These are phyloP conservation scores for Immersiporthe knoxdaviesiana DNA, from an alignment of 2,329 filamentous ascomycete species.

Conservation along the genomic window DNA sequence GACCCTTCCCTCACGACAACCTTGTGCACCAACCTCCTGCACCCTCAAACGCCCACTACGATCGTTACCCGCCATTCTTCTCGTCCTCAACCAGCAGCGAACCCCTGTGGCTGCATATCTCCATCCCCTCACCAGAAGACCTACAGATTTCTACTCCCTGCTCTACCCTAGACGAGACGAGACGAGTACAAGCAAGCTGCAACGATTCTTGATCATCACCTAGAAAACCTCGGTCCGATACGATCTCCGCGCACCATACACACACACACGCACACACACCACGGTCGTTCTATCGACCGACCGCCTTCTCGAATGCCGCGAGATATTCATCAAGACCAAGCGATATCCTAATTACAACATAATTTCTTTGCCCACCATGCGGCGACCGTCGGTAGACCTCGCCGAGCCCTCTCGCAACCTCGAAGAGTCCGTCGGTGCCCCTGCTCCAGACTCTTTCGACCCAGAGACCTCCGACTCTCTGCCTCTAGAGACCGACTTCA, in stretches of 20 bases:
- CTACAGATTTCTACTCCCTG: neutral
- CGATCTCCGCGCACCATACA: neutral
- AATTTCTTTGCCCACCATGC: slow-evolving; percentile 49
- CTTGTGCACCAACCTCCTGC: slow-evolving; percentile 4
- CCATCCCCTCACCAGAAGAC: neutral
- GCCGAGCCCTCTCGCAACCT: slow-evolving; percentile 38
- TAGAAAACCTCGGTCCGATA: neutral
- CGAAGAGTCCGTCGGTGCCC: slow-evolving; percentile 37
- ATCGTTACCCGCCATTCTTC: neutral
- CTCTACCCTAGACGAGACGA: neutral
- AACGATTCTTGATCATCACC: neutral
- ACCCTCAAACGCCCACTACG: neutral
- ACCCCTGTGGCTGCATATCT: neutral
- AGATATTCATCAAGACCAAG: neutral
- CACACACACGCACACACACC: too few relatives aligned
- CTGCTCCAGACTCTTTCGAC: slow-evolving; percentile 32
- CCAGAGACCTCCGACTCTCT: slow-evolving; percentile 32
- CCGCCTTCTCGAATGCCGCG: neutral
- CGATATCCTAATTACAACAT: slow-evolving; percentile 42
- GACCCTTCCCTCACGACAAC: neutral
- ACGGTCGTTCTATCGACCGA: neutral
- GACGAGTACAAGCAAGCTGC: neutral
- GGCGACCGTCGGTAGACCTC: slow-evolving; percentile 37
- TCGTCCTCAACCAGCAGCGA: neutral
- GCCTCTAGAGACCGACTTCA: slow-evolving; percentile 29